A percentile compares a stretch with the other conserved stretches of the same genome.
Conservation (phyloP, 768 basidiomycete genomes). For the Phylloporus arenicola region DNA sequence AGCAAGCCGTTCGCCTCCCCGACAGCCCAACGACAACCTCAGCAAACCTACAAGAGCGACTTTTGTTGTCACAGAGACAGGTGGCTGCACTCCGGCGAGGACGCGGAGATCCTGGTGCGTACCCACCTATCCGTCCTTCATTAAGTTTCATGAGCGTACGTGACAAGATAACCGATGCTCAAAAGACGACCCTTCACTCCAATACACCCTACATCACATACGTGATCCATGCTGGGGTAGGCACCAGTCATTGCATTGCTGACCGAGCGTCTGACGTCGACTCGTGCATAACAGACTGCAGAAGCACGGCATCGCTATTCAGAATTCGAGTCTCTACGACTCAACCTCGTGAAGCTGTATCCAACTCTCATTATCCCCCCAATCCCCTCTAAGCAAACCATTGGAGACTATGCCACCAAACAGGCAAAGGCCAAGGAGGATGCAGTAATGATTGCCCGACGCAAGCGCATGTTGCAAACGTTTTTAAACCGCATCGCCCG, state of each 20-base stretch:
- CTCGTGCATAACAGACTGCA: conserved; percentile 48
- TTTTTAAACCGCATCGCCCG: conserved; percentile 86
- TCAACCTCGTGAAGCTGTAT: conserved; percentile 79
- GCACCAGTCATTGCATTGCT: conserved; percentile 15
- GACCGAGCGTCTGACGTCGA: conserved; percentile 5
- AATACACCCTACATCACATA: conserved; percentile 91
- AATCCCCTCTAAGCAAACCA: conserved; percentile 93
- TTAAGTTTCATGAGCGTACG: conserved; percentile 6
- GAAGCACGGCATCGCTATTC: conserved; percentile 91
- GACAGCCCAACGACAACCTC: conserved; percentile 49
- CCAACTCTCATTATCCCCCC: conserved; percentile 96
- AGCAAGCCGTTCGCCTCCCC: conserved; percentile 49
- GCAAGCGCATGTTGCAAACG: conserved; percentile 93
- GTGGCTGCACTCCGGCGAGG: conserved; percentile 76
- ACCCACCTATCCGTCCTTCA: neutral
- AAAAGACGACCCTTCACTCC: conserved; percentile 90
- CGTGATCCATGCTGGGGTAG: conserved; percentile 83
- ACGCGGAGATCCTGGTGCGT: conserved; percentile 72
- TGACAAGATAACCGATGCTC: conserved; percentile 85
- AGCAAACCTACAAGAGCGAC: conserved; percentile 61
- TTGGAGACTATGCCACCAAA: conserved; percentile 96
- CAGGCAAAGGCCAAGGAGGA: conserved; percentile 97
- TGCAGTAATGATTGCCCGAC: conserved; percentile 79
- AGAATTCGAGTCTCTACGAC: conserved; percentile 91
- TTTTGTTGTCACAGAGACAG: conserved; percentile 75